A percentile compares a stretch with the other conserved stretches of the same genome.
Evolutionary conservation across 2,329 filamentous ascomycete genomes (phyloP).

Genomic region (Fusarium virguliforme): DNA sequence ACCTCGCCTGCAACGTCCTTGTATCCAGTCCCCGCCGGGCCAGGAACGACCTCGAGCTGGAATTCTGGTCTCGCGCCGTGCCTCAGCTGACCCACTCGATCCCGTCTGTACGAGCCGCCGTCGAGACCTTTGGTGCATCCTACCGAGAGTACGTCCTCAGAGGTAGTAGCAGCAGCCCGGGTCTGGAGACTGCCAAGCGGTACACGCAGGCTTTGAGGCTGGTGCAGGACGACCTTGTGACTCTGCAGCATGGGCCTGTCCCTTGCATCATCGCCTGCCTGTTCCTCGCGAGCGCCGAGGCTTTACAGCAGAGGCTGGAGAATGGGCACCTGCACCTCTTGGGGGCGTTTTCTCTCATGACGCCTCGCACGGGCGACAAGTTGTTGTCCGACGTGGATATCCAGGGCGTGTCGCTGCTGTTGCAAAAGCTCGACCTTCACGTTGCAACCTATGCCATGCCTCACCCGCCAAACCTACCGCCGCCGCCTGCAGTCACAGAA

Average conservation of each 20-base stretch:
- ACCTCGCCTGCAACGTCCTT: slow-evolving; percentile 32
- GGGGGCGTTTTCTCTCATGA: slow-evolving; percentile 33
- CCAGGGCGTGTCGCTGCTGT: slow-evolving; percentile 18
- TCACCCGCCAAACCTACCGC: slow-evolving; percentile 36
- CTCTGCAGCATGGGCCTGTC: slow-evolving; percentile 21
- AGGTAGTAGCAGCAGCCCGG: background rate
- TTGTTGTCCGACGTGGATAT: background rate
- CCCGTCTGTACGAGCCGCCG: slow-evolving; percentile 40
- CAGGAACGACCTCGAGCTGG: slow-evolving; percentile 30
- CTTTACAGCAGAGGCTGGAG: slow-evolving; percentile 33
- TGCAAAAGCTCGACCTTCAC: slow-evolving; percentile 44
- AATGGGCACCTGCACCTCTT: slow-evolving; percentile 28
- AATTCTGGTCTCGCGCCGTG: slow-evolving; percentile 39
- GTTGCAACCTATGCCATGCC: slow-evolving; percentile 36
- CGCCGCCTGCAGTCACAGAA: background rate
- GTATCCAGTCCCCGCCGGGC: slow-evolving; percentile 36
- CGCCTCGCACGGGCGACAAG: slow-evolving; percentile 11
- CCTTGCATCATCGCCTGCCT: slow-evolving; percentile 43
- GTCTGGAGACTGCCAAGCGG: slow-evolving; percentile 22
- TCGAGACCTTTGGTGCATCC: slow-evolving; percentile 35
- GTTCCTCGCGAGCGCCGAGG: slow-evolving; percentile 33
- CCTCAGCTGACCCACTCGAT: slow-evolving; percentile 38
- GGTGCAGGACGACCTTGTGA: slow-evolving; percentile 36
- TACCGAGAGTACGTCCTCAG: slow-evolving; percentile 40
- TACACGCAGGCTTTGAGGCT: slow-evolving; percentile 35